Evolutionary conservation across 2,329 filamentous ascomycete species (phyloP).

Genomic region (Periconia digitata): DNA sequence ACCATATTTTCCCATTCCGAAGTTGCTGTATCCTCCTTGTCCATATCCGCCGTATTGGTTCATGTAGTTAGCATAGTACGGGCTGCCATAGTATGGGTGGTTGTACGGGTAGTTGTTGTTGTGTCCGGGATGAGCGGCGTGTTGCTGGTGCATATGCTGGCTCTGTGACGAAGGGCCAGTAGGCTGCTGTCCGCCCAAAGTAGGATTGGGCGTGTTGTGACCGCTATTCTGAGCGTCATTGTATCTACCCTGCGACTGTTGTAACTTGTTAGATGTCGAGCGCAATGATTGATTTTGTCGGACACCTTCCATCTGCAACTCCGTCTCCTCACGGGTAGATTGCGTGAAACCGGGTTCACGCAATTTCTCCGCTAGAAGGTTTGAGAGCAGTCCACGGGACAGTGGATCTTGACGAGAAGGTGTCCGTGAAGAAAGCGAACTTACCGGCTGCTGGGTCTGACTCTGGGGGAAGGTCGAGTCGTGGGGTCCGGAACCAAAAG

Average conservation of each 20-base stretch:
- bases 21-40: conserved; percentile 53
- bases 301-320: background rate
- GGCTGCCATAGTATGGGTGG: conserved; percentile 64
- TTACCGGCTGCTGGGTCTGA: conserved; percentile 61
- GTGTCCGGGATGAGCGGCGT: conserved; percentile 47
- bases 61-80: conserved; percentile 65
- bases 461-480: conserved; percentile 65
- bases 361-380: background rate
- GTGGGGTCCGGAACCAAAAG: conserved; percentile 65
- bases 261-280: conserved; percentile 17
- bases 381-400: background rate
- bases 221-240: conserved; percentile 82
- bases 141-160: conserved; percentile 54
- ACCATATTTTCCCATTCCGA: conserved; percentile 63
- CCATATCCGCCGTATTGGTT: conserved; percentile 61
- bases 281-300: conserved; percentile 7
- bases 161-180: conserved; percentile 49
- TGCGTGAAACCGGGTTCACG: conserved; percentile 5
- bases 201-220: conserved; percentile 86
- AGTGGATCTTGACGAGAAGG: background rate
- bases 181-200: conserved; percentile 58
- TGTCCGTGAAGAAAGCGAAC: conserved; percentile 11
- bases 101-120: conserved; percentile 49
- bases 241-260: conserved; percentile 65
- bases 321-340: background rate